Evolutionary conservation across 305 asterid species (phyloP), one percentile per base, ranked within the genome.

Genomic region (Rubia tinctorum): DNA sequence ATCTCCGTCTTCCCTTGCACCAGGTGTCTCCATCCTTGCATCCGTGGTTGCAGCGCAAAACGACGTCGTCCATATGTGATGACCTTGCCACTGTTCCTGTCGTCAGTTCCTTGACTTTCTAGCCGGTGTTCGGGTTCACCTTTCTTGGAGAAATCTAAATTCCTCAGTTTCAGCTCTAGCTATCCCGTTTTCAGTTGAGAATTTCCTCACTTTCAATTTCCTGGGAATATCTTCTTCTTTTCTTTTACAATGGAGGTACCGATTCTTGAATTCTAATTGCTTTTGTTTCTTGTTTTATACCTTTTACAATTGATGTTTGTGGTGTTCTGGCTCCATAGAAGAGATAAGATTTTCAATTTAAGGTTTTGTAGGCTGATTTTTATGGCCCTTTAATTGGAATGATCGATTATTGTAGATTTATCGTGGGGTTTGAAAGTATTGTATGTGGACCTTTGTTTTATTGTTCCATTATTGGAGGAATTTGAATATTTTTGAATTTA

Each of bases 241-340:
- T n/a, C n/a, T 68, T 77, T 13, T 61, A 6, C 72, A 55, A 60
- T 80, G 79, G 86, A 89, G 92, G 92, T 89, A 51, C 0, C n/a
- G 4, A 14, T 42, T 70, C 30, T 64, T 51, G 27, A 43, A 14
- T 5, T 72, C 43, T 55, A 49, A 37, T 71, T 65, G 22, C 7
- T 42, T 30, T 7, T 56, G 1, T 65, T 60, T 27, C 34, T 15
- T 45, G 2, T 0, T 20, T 9, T 18, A 1, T 9, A n/a, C 58
- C 17, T 51, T 51, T 22, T 6, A 23, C 5, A n/a, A n/a, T n/a
- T n/a, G n/a, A 2, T 58, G 3, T n/a, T 14, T 1, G 34, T 68
- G 63, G 59, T 30, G 49, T 13, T 13, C 39, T 49, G 22, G 65
- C 53, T 71, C n/a, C 18, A 15, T 0, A 23, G 30, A 55, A 40